These are phyloP conservation scores for Buxus sempervirens DNA, from an alignment of 164 flowering plant genomes.

Conservation along the genomic window DNA sequence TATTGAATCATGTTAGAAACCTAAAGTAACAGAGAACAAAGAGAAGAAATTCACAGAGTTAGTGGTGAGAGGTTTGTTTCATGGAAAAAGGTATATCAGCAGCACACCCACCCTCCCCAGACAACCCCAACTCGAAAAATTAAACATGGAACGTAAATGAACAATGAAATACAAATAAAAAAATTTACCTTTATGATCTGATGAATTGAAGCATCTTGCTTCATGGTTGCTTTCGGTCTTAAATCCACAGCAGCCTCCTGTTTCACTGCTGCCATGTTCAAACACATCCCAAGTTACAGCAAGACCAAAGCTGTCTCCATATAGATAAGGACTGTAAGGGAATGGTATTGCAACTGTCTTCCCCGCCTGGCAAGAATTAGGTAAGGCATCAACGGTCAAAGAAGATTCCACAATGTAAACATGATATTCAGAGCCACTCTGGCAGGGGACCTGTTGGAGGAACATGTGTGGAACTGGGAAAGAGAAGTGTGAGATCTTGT, in stretches of 20 bases:
- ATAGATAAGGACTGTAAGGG: constrained; percentile 35
- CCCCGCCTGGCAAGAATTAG: constrained; percentile 27
- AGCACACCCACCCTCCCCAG: too few relatives aligned
- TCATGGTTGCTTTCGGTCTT: background rate
- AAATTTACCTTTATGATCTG: background rate
- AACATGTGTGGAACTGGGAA: constrained; percentile 17
- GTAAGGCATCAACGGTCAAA: constrained; percentile 1
- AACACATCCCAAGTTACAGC: constrained; percentile 39
- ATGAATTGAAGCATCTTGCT: background rate
- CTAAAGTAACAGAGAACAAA: too few relatives aligned
- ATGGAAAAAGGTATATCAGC: too few relatives aligned
- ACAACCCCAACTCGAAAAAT: background rate
- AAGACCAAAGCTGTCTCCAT: constrained; percentile 42
- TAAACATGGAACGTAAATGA: background rate
- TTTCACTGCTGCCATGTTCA: background rate
- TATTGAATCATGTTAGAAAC: too few relatives aligned
- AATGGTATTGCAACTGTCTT: constrained; percentile 43
- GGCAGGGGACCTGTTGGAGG: constrained; percentile 29
- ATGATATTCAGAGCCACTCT: constrained; percentile 31
- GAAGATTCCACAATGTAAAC: constrained; percentile 33
- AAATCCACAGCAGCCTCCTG: background rate
- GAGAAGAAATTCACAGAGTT: too few relatives aligned
- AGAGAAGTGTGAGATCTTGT: background rate
- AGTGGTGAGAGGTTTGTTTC: too few relatives aligned
- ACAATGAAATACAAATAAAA: background rate